Base-by-base conservation (phyloP, 352 stramenopile species). In the Blastocystis sp. region DNA sequence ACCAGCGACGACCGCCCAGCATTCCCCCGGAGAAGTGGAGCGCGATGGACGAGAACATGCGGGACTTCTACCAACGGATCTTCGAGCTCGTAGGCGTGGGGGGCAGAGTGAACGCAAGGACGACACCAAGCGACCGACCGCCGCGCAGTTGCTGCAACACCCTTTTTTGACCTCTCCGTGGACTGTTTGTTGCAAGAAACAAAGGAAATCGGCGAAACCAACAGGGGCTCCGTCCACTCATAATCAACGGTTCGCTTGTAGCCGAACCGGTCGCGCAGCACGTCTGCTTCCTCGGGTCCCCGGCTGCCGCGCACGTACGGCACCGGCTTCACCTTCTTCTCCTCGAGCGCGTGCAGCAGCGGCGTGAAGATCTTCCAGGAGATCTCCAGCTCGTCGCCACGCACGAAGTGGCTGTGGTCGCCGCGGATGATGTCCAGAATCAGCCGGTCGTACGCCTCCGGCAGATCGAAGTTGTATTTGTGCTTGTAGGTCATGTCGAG, bases 341-440 rank as follows among this genome's bases (percentile, higher is more conserved):
- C 49, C 90, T 61, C 72, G 11, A 84, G 40, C 24, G 93, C 88
- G 78, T 98, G 90, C n/a, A 99, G 90, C 48, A 99, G 88, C 29
- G 95, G 96, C 53, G 95, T 98, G 87, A 98, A 99, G 69, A 98
- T 97, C 87, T 97, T 93, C 96, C 96, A 99, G 57, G 93, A 91
- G 4, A 93, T 91, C 48, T 92, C 90, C 48, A 99, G 90, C 90
- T 99, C 96, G 87, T 99, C 96, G 77, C 95, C 92, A 32, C 95
- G 91, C 53, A 98, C 95, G 89, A 99, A 99, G n/a, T 89, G 73
- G 34, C 73, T 84, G 27, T 91, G 88, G 78, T 97, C 93, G 76
- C 95, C 95, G 59, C 94, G 92, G 56, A 99, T 89, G 63, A 98
- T 95, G 87, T 98, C 95, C 34, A 98, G 90, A 48, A 99, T 94